Evolutionary conservation across 106 monocot genomes (phyloP), one percentile per base, ranked within the genome.

Genomic region (Dendrobium chrysotoxum): DNA sequence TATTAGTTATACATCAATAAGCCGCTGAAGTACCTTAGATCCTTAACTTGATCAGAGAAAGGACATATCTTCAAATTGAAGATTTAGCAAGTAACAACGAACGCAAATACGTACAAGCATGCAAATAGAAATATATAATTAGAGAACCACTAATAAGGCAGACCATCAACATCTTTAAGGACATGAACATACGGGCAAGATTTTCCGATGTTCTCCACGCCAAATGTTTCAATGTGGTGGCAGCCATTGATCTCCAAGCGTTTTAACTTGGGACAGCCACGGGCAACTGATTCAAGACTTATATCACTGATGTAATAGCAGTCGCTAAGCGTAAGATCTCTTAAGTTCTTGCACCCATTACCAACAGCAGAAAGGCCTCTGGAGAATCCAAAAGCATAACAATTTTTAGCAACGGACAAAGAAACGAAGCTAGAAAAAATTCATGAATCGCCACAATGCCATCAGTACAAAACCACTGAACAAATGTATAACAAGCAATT

Each of bases 361-460:
- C 95, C 92, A 90, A 99, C 91, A 53, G 95, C 92, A 86, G 57
- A 87, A 77, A 99, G 88, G 61, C 98, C 89, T 77, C 96, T 96
- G 78, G 55, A 79, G 79, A 53, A 80, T 82, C 45, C 57, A 82
- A 26, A 70, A 70, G 38, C 75, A 78, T 5, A 42, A 44, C 35
- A 77, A 21, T 28, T 31, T 30, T 79, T 16, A 15, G 41, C 67
- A 84, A 20, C 21, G n/a, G 5, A 35, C 11, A 35, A 64, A 21
- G 20, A 64, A 61, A 4, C 5, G 4, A 72, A 26, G 57, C 10
- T 11, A 57, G 57, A 57, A 42, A 75, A 74, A 35, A 25, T 23
- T 5, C 25, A 71, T 30, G 50, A 31, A 76, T 13, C 28, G 13
- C 47, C 10, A 75, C 44, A 75, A 44, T 75, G 42, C n/a, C n/a